Evolutionary conservation across 208 protist species (phyloP), one percentile per base, ranked within the genome.

Genomic region (Trypanosomatidae sp.): DNA sequence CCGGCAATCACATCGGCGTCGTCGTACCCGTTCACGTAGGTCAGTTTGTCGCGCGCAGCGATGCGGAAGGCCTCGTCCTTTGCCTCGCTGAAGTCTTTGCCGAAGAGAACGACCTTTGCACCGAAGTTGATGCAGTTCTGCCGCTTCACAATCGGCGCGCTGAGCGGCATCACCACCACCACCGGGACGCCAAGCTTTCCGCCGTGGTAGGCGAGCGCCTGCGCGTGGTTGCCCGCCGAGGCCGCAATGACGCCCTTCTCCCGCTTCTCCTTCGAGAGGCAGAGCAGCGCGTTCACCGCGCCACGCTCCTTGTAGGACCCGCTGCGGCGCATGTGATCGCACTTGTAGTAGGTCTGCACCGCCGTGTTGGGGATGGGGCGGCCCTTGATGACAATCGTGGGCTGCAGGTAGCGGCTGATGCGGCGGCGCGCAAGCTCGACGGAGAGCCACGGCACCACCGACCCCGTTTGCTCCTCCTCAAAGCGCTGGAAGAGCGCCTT

Each of bases 11-110:
- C 89, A 33, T 76, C 73, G 0, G 74, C 73, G 76, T 98, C 81
- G 69, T 98, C 91, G 79, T 92, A 98, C 36, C 92, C 92, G 83
- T 98, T 96, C 71, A 98, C 87, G 83, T 97, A 98, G 56, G 60
- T 64, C 70, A 83, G 71, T 10, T 82, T 77, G 49, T 86, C 70
- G 55, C 80, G 55, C 55, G 78, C 59, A n/a, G 76, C 71, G 15
- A 95, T 53, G 43, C 70, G 59, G 49, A 74, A 33, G 19, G 93
- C 90, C 53, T 87, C 71, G 47, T 76, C 70, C 76, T 92, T 94
- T 41, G 92, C 87, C 64, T 93, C 91, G 41, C 66, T 85, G 67
- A 98, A 95, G 83, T 92, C 80, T 28, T 68, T 73, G 47, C 95
- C 95, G 52, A 73, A 44, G 10, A 94, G 64, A 5, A 96, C 67